Conservation (phyloP, 2,329 filamentous ascomycete genomes). For the Colletotrichum aenigma region DNA sequence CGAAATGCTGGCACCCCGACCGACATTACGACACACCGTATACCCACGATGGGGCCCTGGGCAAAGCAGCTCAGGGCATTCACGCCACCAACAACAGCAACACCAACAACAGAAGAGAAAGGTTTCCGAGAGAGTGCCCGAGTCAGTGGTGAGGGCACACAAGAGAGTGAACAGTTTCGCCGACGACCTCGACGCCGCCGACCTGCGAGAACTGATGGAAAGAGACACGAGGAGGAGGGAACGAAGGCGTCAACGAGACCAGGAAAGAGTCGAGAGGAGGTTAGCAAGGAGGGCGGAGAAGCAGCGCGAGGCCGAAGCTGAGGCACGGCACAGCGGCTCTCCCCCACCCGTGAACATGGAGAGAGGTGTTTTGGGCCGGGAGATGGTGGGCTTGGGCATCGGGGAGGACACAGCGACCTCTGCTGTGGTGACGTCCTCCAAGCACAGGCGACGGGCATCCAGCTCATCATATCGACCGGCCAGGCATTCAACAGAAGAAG, state of each 20-base stretch:
- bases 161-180: constrained; percentile 75
- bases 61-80: constrained; percentile 45
- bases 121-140: constrained; percentile 54
- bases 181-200: constrained; percentile 83
- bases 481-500: constrained; percentile 27
- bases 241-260: constrained; percentile 71
- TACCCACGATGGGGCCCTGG: constrained; percentile 62
- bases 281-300: constrained; percentile 72
- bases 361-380: constrained; percentile 64
- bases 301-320: constrained; percentile 62
- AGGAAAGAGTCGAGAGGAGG: constrained; percentile 68
- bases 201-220: constrained; percentile 87
- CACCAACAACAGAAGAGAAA: constrained; percentile 50
- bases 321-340: constrained; percentile 54
- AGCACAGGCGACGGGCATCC: constrained; percentile 47
- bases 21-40: constrained; percentile 77
- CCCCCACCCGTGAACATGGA: constrained; percentile 62
- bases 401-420: constrained; percentile 45
- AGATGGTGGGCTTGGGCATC: constrained; percentile 59
- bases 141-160: constrained; percentile 64
- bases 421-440: constrained; percentile 58
- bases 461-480: constrained; percentile 34
- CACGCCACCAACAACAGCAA: constrained; percentile 40
- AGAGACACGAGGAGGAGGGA: constrained; percentile 82
- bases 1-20: constrained; percentile 82